Evolutionary conservation across 768 basidiomycete species (phyloP).

Genomic region (Naganishia randhawae): DNA sequence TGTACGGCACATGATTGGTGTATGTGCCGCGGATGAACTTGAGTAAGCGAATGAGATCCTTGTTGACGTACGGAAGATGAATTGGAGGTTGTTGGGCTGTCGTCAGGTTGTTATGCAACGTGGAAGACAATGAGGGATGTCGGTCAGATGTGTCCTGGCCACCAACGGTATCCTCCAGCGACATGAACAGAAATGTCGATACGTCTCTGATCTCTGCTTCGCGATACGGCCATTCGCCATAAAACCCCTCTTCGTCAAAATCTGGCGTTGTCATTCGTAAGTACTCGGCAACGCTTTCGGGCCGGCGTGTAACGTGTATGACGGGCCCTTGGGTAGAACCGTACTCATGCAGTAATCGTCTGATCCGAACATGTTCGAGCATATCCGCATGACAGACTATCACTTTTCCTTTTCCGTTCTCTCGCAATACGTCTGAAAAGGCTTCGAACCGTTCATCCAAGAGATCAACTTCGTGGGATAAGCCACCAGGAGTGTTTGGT

Average conservation of each 20-base stretch:
- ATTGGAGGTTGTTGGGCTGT: not conserved
- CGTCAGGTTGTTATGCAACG: constrained; percentile 3
- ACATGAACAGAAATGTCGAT: constrained; percentile 17
- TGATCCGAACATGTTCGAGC: constrained; percentile 7
- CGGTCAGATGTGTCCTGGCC: constrained; percentile 15
- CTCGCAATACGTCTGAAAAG: constrained; percentile 1
- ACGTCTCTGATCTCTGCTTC: constrained; percentile 13
- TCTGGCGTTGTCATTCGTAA: not conserved
- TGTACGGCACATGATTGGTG: constrained; percentile 28
- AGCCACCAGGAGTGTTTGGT: not conserved
- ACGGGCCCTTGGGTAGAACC: constrained; percentile 23
- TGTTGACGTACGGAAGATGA: constrained; percentile 8
- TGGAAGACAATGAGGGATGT: constrained; percentile 15
- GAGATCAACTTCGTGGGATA: not conserved
- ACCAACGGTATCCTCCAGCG: constrained; percentile 18
- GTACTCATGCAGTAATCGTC: constrained; percentile 9
- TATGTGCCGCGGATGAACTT: constrained; percentile 28
- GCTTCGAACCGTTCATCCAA: not conserved
- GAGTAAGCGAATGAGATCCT: constrained; percentile 27
- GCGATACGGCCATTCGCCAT: constrained; percentile 15
- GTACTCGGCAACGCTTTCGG: constrained; percentile 2
- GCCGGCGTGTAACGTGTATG: constrained; percentile 25
- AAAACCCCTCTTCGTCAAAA: constrained; percentile 5
- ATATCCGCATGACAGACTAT: constrained; percentile 22
- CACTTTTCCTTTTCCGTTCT: constrained; percentile 22